These are phyloP conservation scores for Phallus indusiatus DNA, from an alignment of 768 basidiomycete genomes.

Conservation along the genomic window DNA sequence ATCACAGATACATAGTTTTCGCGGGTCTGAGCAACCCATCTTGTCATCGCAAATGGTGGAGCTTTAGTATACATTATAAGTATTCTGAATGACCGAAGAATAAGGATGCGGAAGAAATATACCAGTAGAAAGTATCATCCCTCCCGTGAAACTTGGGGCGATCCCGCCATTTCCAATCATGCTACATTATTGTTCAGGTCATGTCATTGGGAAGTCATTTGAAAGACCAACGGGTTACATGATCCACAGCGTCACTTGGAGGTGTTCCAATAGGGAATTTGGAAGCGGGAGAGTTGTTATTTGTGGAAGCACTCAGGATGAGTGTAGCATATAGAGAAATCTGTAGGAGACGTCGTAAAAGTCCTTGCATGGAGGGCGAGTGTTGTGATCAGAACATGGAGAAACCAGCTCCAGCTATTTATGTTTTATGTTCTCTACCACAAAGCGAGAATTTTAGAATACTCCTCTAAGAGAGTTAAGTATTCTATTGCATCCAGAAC, in stretches of 20 bases:
- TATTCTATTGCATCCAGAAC: no score
- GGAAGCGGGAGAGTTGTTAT: background rate
- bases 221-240: slow-evolving; percentile 35
- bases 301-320: background rate
- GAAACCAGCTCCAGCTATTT: no score
- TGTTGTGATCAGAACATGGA: no score
- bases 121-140: slow-evolving; percentile 18
- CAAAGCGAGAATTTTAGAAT: no score
- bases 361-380: background rate
- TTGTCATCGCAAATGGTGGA: slow-evolving; percentile 78
- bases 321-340: slow-evolving; percentile 2
- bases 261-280: slow-evolving; percentile 3
- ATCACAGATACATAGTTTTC: slow-evolving; percentile 66
- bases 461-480: no score
- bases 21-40: slow-evolving; percentile 77
- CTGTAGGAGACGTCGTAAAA: background rate
- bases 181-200: no score
- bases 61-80: slow-evolving; percentile 44
- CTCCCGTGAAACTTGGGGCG: slow-evolving; percentile 65
- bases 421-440: no score
- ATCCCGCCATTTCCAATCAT: slow-evolving; percentile 69
- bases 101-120: background rate
- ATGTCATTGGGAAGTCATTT: background rate
- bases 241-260: slow-evolving; percentile 31
- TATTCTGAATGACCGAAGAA: background rate